Base-by-base conservation (phyloP, 73 alveolate species). In the Paramecium sexaurelia region DNA sequence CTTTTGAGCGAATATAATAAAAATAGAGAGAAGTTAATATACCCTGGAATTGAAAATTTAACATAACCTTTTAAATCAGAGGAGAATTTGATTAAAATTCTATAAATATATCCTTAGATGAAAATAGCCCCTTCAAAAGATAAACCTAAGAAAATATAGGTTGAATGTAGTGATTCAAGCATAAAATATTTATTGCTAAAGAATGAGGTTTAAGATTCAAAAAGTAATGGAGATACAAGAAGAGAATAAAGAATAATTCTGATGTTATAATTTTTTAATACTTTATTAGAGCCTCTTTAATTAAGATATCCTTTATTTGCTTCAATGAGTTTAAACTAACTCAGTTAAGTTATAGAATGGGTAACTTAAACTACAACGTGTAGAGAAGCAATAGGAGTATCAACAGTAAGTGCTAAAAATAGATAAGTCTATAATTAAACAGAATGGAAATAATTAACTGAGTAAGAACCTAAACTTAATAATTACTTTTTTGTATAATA, bases 261-360 rank as follows among this genome's bases (percentile, higher is more conserved):
- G 13, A 85, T 93, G 75, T 90, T 95, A 10, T 61, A 36, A 24
- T 85, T 87, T 39, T 89, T 95, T 9, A 96, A 96, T 66, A 93
- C 89, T 55, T 86, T 96, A 92, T 93, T 96, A n/a, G 95, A 92
- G 15, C 83, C 71, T 43, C 95, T 92, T 85, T 57, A 51, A 51
- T 51, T 51, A 51, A 51, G 68, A 40, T 75, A 94, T 32, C 66
- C 94, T 22, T 94, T 95, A 9, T 92, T 83, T 93, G 93, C 94
- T 6, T 85, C 95, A 20, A 92, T 93, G 24, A 94, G 95, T n/a
- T 85, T 96, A 41, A 85, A 94, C 27, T 66, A 93, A 68, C 84
- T 85, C 83, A 93, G 92, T 43, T 96, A 95, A 15, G 55, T 96
- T 0, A 95, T 96, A 22, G 99, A 96, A 67, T 96, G 98, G 97